A percentile compares a stretch with the other conserved stretches of the same genome.
Evolutionary conservation across 1,284 basidiomycete species (phyloP).

Genomic region (Ceratobasidium sp.): DNA sequence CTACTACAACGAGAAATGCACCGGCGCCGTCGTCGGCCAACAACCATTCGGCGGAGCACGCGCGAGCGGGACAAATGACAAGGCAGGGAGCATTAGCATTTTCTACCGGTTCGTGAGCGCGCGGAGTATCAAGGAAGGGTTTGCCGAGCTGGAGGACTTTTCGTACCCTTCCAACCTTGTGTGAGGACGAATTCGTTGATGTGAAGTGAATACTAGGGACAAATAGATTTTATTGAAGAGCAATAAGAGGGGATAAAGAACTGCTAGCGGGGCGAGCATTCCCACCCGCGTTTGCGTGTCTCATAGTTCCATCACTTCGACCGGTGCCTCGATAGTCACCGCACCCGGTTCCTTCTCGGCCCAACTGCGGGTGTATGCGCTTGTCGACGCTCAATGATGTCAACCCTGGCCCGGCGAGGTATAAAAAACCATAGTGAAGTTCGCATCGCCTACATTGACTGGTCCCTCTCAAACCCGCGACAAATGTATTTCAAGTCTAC

Average conservation of each 20-base stretch:
- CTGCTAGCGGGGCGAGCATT: neutral
- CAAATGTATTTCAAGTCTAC: neutral
- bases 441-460: neutral
- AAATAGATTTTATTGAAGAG: conserved; percentile 9
- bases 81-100: conserved; percentile 91
- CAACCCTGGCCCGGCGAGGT: neutral
- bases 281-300: neutral
- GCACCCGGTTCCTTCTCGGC: conserved; percentile 5
- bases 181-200: conserved; percentile 54
- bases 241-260: neutral
- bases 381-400: neutral
- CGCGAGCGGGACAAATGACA: conserved; percentile 97
- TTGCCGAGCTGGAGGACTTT: conserved; percentile 80
- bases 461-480: neutral
- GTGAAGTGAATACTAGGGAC: conserved; percentile 7
- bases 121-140: conserved; percentile 97
- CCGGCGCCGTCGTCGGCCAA: conserved; percentile 94
- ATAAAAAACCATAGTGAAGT: neutral
- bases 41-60: conserved; percentile 97
- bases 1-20: conserved; percentile 97
- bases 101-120: conserved; percentile 91
- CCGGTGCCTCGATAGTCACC: neutral
- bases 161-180: conserved; percentile 87
- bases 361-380: conserved; percentile 19
- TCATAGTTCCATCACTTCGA: conserved; percentile 3